phyloP scores from a whole-genome alignment of 2,329 filamentous ascomycete species.

The Aschersonia sp. region DNA sequence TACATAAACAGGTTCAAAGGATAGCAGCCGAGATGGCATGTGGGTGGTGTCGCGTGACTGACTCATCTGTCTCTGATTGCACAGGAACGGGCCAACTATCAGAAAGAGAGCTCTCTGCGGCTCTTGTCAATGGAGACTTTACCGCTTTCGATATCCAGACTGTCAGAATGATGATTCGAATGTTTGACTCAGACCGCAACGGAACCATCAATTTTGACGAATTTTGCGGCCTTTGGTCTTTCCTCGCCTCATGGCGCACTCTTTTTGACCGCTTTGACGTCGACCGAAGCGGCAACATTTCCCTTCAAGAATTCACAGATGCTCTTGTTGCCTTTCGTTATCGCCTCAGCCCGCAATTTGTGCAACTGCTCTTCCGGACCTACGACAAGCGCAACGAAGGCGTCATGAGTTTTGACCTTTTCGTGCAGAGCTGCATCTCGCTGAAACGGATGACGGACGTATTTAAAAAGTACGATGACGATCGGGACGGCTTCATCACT shows the following conservation, averaged over 20 bases:
- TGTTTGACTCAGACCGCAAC: conserved; percentile 90
- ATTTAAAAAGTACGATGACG: conserved; percentile 97
- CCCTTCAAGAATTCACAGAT: conserved; percentile 73
- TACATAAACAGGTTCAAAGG: not conserved
- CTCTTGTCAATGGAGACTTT: conserved; percentile 94
- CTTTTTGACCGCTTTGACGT: conserved; percentile 93
- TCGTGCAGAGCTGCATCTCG: conserved; percentile 93
- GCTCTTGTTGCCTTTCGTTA: conserved; percentile 91
- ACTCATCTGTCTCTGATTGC: not conserved
- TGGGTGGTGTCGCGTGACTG: not conserved
- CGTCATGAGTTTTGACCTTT: conserved; percentile 82
- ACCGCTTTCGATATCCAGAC: conserved; percentile 87
- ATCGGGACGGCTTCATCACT: conserved; percentile 85
- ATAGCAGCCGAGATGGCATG: no score
- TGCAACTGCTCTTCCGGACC: conserved; percentile 71
- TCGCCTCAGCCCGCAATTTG: conserved; percentile 70
- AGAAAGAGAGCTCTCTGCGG: conserved; percentile 73
- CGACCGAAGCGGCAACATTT: conserved; percentile 78
- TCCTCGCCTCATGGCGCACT: conserved; percentile 83
- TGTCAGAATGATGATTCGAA: conserved; percentile 97
- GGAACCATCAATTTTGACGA: conserved; percentile 89
- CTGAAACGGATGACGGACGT: conserved; percentile 98
- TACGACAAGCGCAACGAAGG: conserved; percentile 68
- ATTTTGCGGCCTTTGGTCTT: conserved; percentile 93
- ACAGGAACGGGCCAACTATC: conserved; percentile 67